Percentiles rank a stretch among this genome's conserved stretches.
Evolutionary conservation across 345 rosid species (phyloP).

Genomic region (Theobroma cacao): DNA sequence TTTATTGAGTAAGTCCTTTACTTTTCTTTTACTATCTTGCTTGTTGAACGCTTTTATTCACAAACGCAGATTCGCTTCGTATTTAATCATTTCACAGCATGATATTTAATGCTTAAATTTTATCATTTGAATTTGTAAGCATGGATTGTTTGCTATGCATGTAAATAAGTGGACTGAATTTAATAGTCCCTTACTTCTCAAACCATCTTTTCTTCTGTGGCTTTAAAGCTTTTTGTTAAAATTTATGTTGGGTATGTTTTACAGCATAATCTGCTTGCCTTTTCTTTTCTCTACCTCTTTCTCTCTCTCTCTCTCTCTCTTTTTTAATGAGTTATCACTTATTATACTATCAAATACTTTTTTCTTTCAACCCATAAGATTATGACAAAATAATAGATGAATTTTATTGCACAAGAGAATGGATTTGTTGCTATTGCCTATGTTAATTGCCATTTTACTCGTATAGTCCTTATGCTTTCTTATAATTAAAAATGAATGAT

Average conservation of each 20-base stretch:
- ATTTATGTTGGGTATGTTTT: background rate
- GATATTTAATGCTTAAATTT: background rate
- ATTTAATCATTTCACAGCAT: background rate
- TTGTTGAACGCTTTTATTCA: background rate
- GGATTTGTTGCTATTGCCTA: background rate
- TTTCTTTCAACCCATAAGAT: background rate
- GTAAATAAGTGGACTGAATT: background rate
- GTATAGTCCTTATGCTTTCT: background rate
- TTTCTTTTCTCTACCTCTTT: background rate
- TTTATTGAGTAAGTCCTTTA: conserved; percentile 57
- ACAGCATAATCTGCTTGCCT: background rate
- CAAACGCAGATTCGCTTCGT: background rate
- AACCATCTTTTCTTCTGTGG: background rate
- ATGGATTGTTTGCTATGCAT: background rate
- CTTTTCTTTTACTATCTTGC: background rate
- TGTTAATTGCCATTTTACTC: background rate
- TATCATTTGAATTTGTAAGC: background rate
- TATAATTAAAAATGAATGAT: background rate
- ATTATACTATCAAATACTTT: background rate
- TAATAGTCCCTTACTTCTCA: background rate
- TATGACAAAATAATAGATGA: background rate
- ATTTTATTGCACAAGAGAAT: background rate
- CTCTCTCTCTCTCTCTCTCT: background rate
- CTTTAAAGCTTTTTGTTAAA: background rate
- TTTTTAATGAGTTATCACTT: background rate